Base-by-base conservation (phyloP, 176 grass and related monocot species). In the Avena eriantha region DNA sequence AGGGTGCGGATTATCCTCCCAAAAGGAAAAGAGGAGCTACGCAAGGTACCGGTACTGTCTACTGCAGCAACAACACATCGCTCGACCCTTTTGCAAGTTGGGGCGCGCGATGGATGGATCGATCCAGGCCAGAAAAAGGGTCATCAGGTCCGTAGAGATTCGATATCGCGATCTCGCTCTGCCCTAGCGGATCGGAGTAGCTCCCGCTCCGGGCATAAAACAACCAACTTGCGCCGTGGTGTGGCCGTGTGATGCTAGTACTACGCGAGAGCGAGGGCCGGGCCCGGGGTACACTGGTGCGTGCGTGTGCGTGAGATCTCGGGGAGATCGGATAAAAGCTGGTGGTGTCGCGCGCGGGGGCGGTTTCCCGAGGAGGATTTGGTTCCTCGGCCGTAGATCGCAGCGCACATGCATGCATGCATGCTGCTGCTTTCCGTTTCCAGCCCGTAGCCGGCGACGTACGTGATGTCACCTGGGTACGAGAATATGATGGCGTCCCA, bases 261-360 rank as follows among this genome's bases (percentile, higher is more conserved):
- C 36, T 4, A 4, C 5, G 36, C 39, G 39, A 7, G 39, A 41
- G 39, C 39, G 39, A 41, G 39, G 39, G 39, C 39, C 36, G 36
- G 36, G 29, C 29, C 34, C 4, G 36, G 39, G 39, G 39, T 41
- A 41, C 39, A 21, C 17, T 10, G 36, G 13, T 71, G 57, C 5
- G 80, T 1, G 18, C 0, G 49, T 56, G 74, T 68, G 72, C 14
- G 10, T 26, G 16, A 87, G 89, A 87, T 91, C 89, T 84, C 7
- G 19, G 81, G 10, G 76, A 88, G 89, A 91, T 88, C 89, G 15
- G 68, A 29, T 26, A 87, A 87, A 54, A 7, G 82, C 34, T 35
- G 36, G 64, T 16, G 83, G 59, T 12, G 87, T 74, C 58, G 75
- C 41, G 18, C 68, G 35, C 15, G 9, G 17, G 39, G 9, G 17